These are phyloP conservation scores for Zygotorulaspora mrakii DNA, from an alignment of 1,139 yeast species.

Conservation along the genomic window DNA sequence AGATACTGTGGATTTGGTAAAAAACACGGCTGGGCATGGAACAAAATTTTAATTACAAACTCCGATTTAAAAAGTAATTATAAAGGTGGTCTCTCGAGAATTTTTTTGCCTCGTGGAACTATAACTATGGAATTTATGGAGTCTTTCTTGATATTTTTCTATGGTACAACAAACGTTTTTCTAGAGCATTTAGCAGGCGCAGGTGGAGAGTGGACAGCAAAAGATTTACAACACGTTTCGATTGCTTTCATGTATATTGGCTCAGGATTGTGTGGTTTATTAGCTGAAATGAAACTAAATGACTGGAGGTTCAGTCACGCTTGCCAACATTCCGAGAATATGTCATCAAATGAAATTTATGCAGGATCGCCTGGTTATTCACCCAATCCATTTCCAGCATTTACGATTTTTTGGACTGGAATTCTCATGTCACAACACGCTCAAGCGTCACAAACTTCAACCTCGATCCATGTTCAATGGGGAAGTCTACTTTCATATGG, in stretches of 20 bases:
- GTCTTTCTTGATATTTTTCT: constrained; percentile 70
- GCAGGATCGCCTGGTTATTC: constrained; percentile 68
- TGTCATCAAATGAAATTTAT: constrained; percentile 29
- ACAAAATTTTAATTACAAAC: constrained; percentile 46
- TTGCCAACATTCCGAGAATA: constrained; percentile 27
- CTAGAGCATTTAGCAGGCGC: constrained; percentile 77
- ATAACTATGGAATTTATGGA: constrained; percentile 85
- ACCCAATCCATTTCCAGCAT: constrained; percentile 89
- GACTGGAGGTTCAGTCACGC: constrained; percentile 39
- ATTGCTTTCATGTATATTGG: constrained; percentile 95
- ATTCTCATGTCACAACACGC: constrained; percentile 92
- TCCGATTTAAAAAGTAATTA: constrained; percentile 7
- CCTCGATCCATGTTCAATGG: constrained; percentile 87
- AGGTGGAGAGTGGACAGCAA: constrained; percentile 83
- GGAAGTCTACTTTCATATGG: constrained; percentile 77
- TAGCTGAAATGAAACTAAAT: constrained; percentile 61
- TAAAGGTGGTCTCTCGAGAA: constrained; percentile 5
- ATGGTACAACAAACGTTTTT: constrained; percentile 84
- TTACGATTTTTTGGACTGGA: constrained; percentile 96
- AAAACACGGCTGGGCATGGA: constrained; percentile 90
- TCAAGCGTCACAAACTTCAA: constrained; percentile 74
- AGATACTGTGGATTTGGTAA: constrained; percentile 82
- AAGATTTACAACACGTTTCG: constrained; percentile 91
- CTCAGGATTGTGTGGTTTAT: constrained; percentile 84
- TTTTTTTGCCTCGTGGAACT: constrained; percentile 47